Evolutionary conservation across 148 eudicot genomes (phyloP).

Genomic region (Fagopyrum homotropicum): DNA sequence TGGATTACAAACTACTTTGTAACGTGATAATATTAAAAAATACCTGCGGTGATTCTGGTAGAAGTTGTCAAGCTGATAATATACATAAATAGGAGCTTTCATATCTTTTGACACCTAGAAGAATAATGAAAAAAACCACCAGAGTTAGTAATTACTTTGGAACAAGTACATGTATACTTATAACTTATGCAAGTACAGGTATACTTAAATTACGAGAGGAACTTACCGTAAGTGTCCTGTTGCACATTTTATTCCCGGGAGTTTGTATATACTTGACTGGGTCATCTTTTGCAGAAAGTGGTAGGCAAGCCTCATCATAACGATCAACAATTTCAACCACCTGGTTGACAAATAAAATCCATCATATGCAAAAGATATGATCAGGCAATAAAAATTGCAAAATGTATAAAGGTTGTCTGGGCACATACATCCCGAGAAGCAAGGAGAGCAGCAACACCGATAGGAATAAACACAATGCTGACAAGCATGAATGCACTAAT

Average conservation of each 20-base stretch:
- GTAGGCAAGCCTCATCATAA: slow-evolving; percentile 68
- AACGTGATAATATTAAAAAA: not conserved
- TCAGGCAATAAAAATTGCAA: not conserved
- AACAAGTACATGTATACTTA: not conserved
- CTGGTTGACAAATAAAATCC: slow-evolving; percentile 25
- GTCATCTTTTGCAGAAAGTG: slow-evolving; percentile 29
- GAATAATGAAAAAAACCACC: not conserved
- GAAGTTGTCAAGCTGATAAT: slow-evolving; percentile 94
- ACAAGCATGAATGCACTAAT: slow-evolving; percentile 70
- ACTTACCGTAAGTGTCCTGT: slow-evolving; percentile 47
- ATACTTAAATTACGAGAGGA: not conserved
- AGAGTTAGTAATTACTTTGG: not conserved
- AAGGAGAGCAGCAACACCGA: slow-evolving; percentile 75
- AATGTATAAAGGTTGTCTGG: slow-evolving; percentile 1
- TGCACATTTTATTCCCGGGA: slow-evolving; percentile 51
- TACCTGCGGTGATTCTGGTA: slow-evolving; percentile 99
- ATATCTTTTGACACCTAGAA: slow-evolving; percentile 66
- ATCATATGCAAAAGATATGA: not conserved
- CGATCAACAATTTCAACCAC: slow-evolving; percentile 92
- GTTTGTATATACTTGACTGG: slow-evolving; percentile 57
- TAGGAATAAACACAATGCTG: slow-evolving; percentile 79
- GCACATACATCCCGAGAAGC: slow-evolving; percentile 84
- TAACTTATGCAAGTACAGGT: not conserved
- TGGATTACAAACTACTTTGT: not conserved
- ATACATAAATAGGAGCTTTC: slow-evolving; percentile 84